These are phyloP conservation scores for Rhodotorula glutinis DNA, from an alignment of 1,284 basidiomycete species.

Conservation along the genomic window DNA sequence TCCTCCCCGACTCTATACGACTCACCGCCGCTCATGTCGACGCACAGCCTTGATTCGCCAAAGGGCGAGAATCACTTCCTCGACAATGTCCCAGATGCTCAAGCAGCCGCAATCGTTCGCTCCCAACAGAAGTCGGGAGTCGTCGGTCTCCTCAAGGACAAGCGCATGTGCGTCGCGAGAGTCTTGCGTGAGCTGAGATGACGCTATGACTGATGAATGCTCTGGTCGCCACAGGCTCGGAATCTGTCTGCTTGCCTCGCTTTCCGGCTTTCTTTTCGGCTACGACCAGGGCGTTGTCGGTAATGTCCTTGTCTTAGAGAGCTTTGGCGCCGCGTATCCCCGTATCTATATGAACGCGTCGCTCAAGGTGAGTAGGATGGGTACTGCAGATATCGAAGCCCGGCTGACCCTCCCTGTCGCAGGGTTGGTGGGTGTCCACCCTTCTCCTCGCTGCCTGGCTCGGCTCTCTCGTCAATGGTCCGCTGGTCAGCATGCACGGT, in stretches of 20 bases:
- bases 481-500: slow-evolving; percentile 39
- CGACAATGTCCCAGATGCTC: neutral
- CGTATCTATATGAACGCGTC: slow-evolving; percentile 1
- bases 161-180: neutral
- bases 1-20: neutral
- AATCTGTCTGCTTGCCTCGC: neutral
- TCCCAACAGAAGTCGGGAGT: neutral
- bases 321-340: slow-evolving; percentile 34
- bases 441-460: slow-evolving; percentile 37
- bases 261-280: neutral
- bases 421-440: slow-evolving; percentile 38
- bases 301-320: slow-evolving; percentile 33
- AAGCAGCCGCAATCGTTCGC: neutral
- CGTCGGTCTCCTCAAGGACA: slow-evolving; percentile 3
- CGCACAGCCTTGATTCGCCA: neutral
- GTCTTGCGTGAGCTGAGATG: neutral
- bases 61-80: neutral
- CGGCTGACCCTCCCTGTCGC: slow-evolving; percentile 10
- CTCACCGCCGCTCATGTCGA: neutral
- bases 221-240: neutral
- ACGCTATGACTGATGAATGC: neutral
- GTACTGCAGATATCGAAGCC: neutral
- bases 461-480: slow-evolving; percentile 38
- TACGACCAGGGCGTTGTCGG: slow-evolving; percentile 29
- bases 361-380: neutral